Conservation (phyloP, 2,329 filamentous ascomycete species). For the Cercospora canescens region DNA sequence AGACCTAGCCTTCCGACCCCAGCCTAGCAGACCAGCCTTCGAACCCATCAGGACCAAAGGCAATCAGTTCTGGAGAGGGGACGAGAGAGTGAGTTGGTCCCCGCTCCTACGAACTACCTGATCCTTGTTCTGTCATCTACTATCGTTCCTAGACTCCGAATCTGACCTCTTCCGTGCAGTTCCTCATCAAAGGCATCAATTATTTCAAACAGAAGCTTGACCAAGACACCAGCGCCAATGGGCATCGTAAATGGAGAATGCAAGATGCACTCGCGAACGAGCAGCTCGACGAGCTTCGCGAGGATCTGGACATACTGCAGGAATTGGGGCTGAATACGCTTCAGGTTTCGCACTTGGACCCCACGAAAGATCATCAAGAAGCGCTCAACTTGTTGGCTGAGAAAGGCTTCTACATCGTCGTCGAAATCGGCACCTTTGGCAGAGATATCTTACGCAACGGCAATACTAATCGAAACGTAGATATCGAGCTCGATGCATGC, state of each 20-base stretch:
- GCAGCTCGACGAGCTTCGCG: conserved; percentile 16
- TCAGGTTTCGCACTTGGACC: conserved; percentile 14
- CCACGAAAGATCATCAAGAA: conserved; percentile 12
- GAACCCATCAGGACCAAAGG: conserved; percentile 3
- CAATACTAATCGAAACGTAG: neutral
- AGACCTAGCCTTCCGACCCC: conserved; percentile 1
- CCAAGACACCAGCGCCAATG: neutral
- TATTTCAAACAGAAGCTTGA: conserved; percentile 18
- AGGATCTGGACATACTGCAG: conserved; percentile 21
- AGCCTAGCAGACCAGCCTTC: neutral
- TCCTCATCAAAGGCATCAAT: conserved; percentile 28
- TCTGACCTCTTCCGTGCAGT: conserved; percentile 10
- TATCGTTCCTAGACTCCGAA: too few relatives aligned
- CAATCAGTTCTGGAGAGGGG: conserved; percentile 4
- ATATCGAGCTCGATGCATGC: conserved; percentile 8
- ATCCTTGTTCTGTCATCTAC: neutral
- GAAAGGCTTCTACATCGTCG: conserved; percentile 25
- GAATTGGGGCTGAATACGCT: conserved; percentile 26
- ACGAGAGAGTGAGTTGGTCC: neutral
- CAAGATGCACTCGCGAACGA: conserved; percentile 20
- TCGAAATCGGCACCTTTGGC: conserved; percentile 17
- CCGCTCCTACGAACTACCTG: neutral
- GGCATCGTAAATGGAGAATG: neutral
- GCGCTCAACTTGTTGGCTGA: conserved; percentile 22
- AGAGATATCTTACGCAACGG: neutral